Percentiles rank a stretch among this genome's conserved stretches.
These are phyloP conservation scores for Xylaria sp. DNA, from an alignment of 2,329 filamentous ascomycete genomes.

Conservation along the genomic window DNA sequence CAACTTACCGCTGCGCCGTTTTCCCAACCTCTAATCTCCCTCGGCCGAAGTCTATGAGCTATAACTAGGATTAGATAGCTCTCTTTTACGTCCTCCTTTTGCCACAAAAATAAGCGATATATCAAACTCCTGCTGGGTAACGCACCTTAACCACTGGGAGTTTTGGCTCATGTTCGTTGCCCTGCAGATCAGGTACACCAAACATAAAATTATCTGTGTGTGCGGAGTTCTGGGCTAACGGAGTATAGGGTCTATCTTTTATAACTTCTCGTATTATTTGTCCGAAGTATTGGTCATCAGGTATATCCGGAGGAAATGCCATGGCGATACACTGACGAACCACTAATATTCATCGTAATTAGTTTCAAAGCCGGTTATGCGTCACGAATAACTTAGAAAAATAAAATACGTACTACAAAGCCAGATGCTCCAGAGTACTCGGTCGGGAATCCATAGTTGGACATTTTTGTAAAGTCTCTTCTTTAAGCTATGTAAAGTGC, in stretches of 20 bases:
- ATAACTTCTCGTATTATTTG: background rate
- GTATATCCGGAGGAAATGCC: conserved; percentile 20
- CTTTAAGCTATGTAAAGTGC: background rate
- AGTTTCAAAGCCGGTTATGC: background rate
- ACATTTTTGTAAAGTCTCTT: background rate
- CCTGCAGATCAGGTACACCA: background rate
- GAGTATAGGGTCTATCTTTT: background rate
- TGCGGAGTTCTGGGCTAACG: conserved; percentile 10
- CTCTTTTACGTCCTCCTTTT: background rate
- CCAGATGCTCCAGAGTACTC: conserved; percentile 22
- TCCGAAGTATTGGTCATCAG: background rate
- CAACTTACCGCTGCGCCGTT: background rate
- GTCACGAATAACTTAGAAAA: background rate
- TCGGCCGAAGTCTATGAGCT: conserved; percentile 15
- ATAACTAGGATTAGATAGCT: background rate
- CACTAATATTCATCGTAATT: conserved; percentile 1
- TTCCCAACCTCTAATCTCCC: background rate
- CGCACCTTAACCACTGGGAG: conserved; percentile 13
- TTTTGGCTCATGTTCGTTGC: conserved; percentile 10
- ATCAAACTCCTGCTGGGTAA: background rate
- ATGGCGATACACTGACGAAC: conserved; percentile 23
- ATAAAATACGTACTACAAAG: conserved; percentile 25
- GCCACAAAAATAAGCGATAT: background rate
- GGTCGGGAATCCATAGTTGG: conserved; percentile 4
- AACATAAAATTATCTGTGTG: conserved; percentile 19